Conservation (phyloP, 805 yeast species). For the Millerozyma miso region DNA sequence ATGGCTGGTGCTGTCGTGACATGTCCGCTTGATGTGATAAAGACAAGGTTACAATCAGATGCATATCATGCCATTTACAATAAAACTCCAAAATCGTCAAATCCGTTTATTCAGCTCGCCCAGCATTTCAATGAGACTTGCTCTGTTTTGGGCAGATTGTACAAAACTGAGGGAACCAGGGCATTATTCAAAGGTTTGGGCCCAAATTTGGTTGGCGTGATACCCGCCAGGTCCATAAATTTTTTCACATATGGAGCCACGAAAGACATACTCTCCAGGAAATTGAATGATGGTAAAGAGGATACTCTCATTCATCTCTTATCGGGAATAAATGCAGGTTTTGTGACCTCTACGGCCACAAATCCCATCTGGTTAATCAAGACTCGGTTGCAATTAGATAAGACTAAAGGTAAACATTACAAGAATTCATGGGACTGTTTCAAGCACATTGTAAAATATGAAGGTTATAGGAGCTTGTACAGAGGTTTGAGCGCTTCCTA, state of each 20-base stretch:
- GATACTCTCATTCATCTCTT: constrained; percentile 79
- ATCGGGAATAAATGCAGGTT: constrained; percentile 88
- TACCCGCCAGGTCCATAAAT: constrained; percentile 95
- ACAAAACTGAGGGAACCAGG: constrained; percentile 71
- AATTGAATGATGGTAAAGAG: constrained; percentile 71
- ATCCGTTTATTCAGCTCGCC: constrained; percentile 42
- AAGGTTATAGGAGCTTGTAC: constrained; percentile 79
- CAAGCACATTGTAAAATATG: constrained; percentile 60
- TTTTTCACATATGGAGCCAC: constrained; percentile 96
- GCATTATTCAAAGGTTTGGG: constrained; percentile 94
- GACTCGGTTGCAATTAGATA: constrained; percentile 90
- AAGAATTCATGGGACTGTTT: constrained; percentile 85
- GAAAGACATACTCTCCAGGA: constrained; percentile 65
- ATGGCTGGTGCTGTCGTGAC: constrained; percentile 96
- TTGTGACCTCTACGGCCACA: constrained; percentile 92
- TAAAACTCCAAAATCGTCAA: constrained; percentile 37
- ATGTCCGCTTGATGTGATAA: constrained; percentile 93
- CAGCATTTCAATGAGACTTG: constrained; percentile 83
- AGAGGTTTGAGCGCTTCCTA: constrained; percentile 93
- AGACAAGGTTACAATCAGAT: constrained; percentile 91
- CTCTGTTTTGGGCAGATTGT: constrained; percentile 63
- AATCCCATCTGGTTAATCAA: constrained; percentile 97
- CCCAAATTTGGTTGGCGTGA: constrained; percentile 94
- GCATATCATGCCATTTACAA: constrained; percentile 61
- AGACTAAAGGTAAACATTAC: constrained; percentile 61